Percentiles rank a stretch among this genome's conserved stretches.
Evolutionary conservation across 805 yeast species (phyloP).

Genomic region (Nakazawaea anatomiae): DNA sequence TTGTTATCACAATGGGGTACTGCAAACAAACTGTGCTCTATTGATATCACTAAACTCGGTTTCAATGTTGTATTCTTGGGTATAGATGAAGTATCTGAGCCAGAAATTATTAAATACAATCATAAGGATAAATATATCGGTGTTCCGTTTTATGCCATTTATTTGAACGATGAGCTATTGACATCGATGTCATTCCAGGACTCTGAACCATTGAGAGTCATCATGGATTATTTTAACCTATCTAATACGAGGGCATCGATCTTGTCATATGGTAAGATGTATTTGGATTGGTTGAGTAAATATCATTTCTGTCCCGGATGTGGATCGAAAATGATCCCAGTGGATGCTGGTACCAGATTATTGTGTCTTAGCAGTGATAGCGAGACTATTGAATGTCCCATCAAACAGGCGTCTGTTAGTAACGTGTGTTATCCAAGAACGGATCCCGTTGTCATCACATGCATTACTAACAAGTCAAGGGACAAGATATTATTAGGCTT

Average conservation of each 20-base stretch:
- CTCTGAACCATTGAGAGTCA: neutral
- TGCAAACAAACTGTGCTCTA: constrained; percentile 11
- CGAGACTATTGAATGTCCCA: constrained; percentile 26
- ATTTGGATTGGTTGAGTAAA: constrained; percentile 75
- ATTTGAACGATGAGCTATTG: constrained; percentile 29
- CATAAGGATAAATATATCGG: constrained; percentile 50
- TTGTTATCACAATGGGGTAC: constrained; percentile 17
- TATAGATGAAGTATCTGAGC: constrained; percentile 29
- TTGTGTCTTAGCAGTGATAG: constrained; percentile 30
- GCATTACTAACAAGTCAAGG: constrained; percentile 58
- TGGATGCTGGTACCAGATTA: constrained; percentile 64
- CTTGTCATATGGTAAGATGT: constrained; percentile 78
- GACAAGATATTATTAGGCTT: constrained; percentile 66
- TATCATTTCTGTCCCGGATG: constrained; percentile 84
- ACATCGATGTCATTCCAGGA: constrained; percentile 9
- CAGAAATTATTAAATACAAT: constrained; percentile 23
- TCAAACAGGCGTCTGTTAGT: constrained; percentile 43
- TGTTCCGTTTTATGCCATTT: constrained; percentile 60
- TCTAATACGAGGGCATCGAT: constrained; percentile 50
- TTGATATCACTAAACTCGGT: constrained; percentile 12
- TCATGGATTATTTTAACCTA: constrained; percentile 19
- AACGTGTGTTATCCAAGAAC: constrained; percentile 90
- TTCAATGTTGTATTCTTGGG: constrained; percentile 41
- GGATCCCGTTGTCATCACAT: constrained; percentile 83
- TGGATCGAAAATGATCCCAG: constrained; percentile 56